These are phyloP conservation scores for Wickerhamiella alocasiicola DNA, from an alignment of 805 yeast genomes.

Conservation along the genomic window DNA sequence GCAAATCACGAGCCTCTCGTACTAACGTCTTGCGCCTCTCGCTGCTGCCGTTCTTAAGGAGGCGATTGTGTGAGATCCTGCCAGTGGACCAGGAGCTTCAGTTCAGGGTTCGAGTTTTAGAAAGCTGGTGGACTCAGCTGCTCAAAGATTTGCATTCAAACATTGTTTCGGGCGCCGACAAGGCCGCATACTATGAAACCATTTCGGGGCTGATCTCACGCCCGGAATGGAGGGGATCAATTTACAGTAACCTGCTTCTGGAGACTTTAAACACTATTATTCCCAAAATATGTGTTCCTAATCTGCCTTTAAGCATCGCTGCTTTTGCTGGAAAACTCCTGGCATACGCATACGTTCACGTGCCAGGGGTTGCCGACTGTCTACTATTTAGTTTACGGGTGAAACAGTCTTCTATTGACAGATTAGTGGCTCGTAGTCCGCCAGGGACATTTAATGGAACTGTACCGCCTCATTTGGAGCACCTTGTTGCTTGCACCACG, in stretches of 20 bases:
- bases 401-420: slow-evolving; percentile 20
- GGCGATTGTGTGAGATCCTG: slow-evolving; percentile 20
- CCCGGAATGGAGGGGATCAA: slow-evolving; percentile 27
- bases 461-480: slow-evolving; percentile 23
- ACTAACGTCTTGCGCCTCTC: slow-evolving; percentile 33
- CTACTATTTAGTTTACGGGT: slow-evolving; percentile 25
- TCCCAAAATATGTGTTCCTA: slow-evolving; percentile 36
- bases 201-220: slow-evolving; percentile 29
- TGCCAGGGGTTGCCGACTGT: slow-evolving; percentile 43
- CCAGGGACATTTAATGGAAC: slow-evolving; percentile 11
- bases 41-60: slow-evolving; percentile 30
- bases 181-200: slow-evolving; percentile 31
- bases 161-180: slow-evolving; percentile 26
- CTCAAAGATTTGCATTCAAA: slow-evolving; percentile 25
- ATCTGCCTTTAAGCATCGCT: slow-evolving; percentile 41
- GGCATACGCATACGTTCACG: slow-evolving; percentile 46
- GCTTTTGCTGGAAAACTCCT: slow-evolving; percentile 63
- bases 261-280: slow-evolving; percentile 44
- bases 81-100: slow-evolving; percentile 17
- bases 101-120: slow-evolving; percentile 23
- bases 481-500: slow-evolving; percentile 19
- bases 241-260: slow-evolving; percentile 27
- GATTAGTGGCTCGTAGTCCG: slow-evolving; percentile 14
- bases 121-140: slow-evolving; percentile 30
- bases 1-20: slow-evolving; percentile 15